phyloP scores from a whole-genome alignment of 345 rosid species.

The Eucalyptus albens region DNA sequence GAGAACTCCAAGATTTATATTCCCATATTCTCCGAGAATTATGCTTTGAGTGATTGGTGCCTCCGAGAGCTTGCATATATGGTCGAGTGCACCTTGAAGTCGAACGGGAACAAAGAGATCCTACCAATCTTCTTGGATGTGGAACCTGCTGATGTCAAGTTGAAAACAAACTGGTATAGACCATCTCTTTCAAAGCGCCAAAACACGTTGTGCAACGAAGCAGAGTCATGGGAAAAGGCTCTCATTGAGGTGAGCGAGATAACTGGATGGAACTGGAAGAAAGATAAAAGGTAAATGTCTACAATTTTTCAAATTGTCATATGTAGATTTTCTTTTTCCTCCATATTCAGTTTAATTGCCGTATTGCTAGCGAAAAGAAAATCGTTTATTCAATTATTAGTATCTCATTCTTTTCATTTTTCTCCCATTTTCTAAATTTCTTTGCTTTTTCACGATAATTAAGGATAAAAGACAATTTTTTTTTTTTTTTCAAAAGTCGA shows the following conservation, averaged over 20 bases:
- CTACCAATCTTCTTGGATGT: neutral
- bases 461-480: neutral
- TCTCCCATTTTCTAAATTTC: neutral
- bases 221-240: neutral
- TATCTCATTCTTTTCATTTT: too few relatives aligned
- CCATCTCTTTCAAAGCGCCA: neutral
- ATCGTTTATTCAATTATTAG: neutral
- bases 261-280: neutral
- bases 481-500: neutral
- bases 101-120: neutral
- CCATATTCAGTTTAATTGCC: neutral
- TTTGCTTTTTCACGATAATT: neutral
- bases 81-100: neutral
- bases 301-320: neutral
- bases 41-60: neutral
- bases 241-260: neutral
- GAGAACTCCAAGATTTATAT: neutral
- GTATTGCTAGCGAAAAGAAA: neutral
- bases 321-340: neutral
- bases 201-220: fast-evolving
- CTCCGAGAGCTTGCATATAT: neutral
- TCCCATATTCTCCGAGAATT: neutral
- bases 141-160: neutral
- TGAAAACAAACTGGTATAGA: neutral
- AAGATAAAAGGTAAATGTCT: neutral